Base-by-base conservation (phyloP, 148 eudicot genomes). In the Nyssa sinensis region DNA sequence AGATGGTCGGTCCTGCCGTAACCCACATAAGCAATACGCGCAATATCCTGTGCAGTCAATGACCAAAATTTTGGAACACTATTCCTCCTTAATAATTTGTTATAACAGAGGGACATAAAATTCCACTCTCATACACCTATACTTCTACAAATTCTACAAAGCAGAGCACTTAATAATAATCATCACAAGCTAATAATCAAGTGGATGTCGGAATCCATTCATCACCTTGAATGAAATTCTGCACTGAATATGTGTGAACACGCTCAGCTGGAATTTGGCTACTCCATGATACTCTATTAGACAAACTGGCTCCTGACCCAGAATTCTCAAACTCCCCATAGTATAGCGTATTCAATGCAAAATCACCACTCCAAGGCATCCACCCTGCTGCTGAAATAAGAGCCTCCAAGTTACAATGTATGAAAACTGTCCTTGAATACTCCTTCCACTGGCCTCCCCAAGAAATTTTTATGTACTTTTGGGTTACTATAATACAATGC, bases 371-470 rank as follows among this genome's bases (percentile, higher is more conserved):
- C 80, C 89, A 93, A 0, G 92, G 91, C 91, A 88, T 65, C 98
- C 98, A 93, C 23, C 98, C 98, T 10, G 67, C 77, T 0, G 91
- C 79, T 0, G 69, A 31, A 31, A 93, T 49, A 28, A 91, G 76
- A 13, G 71, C 84, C 30, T 86, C 94, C 80, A 93, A 29, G 0
- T 23, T 75, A 70, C 88, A 88, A 3, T 77, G 34, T 1, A 93
- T 69, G 47, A 88, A 85, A 10, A 91, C 88, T 0, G 94, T 89
- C 78, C 98, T 91, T 0, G 97, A 89, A 57, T 81, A 93, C 84
- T 85, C 88, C 80, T 93, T 93, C 98, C 98, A 93, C 0, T n/a
- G 98, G 98, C 61, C 98, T 83, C 66, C 98, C 98, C 32, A 93
- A 68, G 75, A 64, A 93, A 60, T 85, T 91, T 55, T 77, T 85